Base-by-base conservation (phyloP, 2,329 filamentous ascomycete species). In the Neopestalotiopsis sp. region DNA sequence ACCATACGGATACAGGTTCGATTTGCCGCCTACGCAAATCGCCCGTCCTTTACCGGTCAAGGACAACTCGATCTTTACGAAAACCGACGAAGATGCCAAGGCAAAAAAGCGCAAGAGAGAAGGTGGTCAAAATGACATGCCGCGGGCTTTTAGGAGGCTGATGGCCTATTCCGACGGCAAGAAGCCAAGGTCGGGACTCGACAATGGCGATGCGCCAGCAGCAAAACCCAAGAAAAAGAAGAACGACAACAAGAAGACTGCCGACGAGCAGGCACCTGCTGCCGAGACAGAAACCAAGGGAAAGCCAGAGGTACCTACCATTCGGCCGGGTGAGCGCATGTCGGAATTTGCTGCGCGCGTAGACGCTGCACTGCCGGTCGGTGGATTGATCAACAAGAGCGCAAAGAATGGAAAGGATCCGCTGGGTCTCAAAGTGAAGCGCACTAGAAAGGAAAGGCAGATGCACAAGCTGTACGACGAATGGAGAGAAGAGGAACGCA, bases 281-380 rank as follows among this genome's bases (percentile, higher is more conserved):
- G 45, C 66, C 7, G 62, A 70, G 24, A 64, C 69, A 14, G 64
- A 72, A 3, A 72, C 71, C 28, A 66, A 70, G 3, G 69, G 71
- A 34, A 72, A 74, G 6, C 52, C 74, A 4, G 81, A 84, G 32
- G 75, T 86, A 2, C 90, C 90, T 0, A 93, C 88, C 62, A 98
- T 98, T 71, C 87, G 89, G 17, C 94, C 95, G 0, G 94, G 94
- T 65, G 96, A 99, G 80, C 89, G 89, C 65, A 84, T 98, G 76
- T 89, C 91, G 4, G 92, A 97, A 66, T 99, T 97, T 77, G 84
- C 90, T 7, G 89, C 91, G 12, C 90, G 95, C 38, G 96, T 99
- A 6, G 92, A 98, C 77, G 92, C 93, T 63, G 90, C 93, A 0
- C 84, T 98, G 6, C 95, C 95, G 0, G 82, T 99, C 0, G 84